Evolutionary conservation across 2,329 filamentous ascomycete species (phyloP), one percentile per base, ranked within the genome.

Genomic region (Rasamsonia emersonii): DNA sequence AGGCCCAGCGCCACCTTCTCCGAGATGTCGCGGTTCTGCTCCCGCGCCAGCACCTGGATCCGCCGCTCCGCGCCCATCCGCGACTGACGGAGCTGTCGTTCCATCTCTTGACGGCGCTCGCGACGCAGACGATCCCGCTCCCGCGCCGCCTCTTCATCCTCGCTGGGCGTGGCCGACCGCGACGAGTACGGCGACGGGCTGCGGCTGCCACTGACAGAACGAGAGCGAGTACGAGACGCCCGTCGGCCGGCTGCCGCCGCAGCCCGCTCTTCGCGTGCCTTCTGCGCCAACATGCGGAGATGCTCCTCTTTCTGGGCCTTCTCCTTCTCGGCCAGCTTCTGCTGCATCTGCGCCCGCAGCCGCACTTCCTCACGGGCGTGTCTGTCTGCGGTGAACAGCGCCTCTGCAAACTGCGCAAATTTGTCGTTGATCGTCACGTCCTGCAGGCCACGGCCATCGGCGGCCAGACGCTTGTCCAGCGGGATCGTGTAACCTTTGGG

Each of bases 351-450:
- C 5, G 86, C 80, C 44, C 91, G 77, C 56, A 94, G 83, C 51
- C 89, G 82, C 34, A 98, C 89, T 58, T 98, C 91, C 52, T 98
- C 91, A 50, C 91, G 76, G 5, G 91, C 91, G 56, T 96, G 91
- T 28, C 89, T 73, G 54, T 98, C 91, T 1, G 91, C 91, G 43
- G 91, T 93, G 58, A 91, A 93, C 21, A 98, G 66, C 0, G 89
- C 86, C 61, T 98, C 91, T 0, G 86, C 83, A 54, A 98, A 93
- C 50, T 93, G 86, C 2, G 89, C 89, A 54, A 98, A 96, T 56
- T 95, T 96, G 68, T 98, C 91, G 62, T 94, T 96, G 63, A 98
- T 96, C 5, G 86, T 82, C 24, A 94, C 78, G 54, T 98, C 91
- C 58, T 95, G 86, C 41, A 98, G 57, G 1, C 86, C 86, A 49